Conservation (phyloP, 2,329 filamentous ascomycete species). For the Curvularia eragrostidis region DNA sequence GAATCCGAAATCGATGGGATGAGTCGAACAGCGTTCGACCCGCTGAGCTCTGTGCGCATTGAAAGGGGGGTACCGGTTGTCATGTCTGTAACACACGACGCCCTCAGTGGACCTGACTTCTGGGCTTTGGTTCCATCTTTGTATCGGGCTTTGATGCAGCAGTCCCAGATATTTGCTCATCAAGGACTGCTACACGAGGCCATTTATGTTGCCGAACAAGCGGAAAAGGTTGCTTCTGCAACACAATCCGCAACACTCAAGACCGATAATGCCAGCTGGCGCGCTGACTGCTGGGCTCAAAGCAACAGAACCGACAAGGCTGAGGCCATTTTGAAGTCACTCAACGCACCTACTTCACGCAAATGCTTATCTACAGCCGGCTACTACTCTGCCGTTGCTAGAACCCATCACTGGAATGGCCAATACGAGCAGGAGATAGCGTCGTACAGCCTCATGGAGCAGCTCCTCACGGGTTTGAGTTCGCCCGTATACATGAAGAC, state of each 20-base stretch:
- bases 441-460: conserved; percentile 58
- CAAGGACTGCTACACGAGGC: conserved; percentile 89
- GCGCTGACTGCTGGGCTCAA: conserved; percentile 58
- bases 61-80: conserved; percentile 42
- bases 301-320: conserved; percentile 60
- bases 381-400: conserved; percentile 58
- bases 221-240: conserved; percentile 75
- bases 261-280: conserved; percentile 54
- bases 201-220: conserved; percentile 84
- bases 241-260: conserved; percentile 66
- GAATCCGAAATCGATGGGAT: conserved; percentile 29
- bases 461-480: conserved; percentile 53
- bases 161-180: conserved; percentile 80
- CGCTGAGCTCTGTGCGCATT: conserved; percentile 39
- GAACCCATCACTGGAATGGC: conserved; percentile 56
- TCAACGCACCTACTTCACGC: conserved; percentile 50
- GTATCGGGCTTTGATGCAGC: conserved; percentile 72
- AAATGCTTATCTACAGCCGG: conserved; percentile 61
- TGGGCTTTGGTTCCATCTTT: conserved; percentile 81
- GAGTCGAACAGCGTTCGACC: conserved; percentile 30
- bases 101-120: conserved; percentile 68
- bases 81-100: conserved; percentile 54
- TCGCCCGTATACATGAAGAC: conserved; percentile 41
- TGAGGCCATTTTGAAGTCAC: conserved; percentile 61
- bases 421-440: conserved; percentile 57